Evolutionary conservation across 2,329 filamentous ascomycete genomes (phyloP).

Genomic region (Thermochaetoides dissita): DNA sequence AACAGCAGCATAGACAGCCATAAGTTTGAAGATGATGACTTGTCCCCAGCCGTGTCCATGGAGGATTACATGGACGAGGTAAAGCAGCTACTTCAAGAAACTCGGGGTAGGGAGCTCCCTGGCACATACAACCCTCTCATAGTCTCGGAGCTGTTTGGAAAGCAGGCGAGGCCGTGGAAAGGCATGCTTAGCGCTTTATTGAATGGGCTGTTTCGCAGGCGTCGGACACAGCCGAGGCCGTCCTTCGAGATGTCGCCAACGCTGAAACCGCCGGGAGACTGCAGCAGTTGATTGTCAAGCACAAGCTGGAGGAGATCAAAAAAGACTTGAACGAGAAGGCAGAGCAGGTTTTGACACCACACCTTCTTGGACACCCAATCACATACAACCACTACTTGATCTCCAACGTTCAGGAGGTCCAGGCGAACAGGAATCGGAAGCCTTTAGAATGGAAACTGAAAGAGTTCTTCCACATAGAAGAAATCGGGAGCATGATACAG

Average conservation of each 20-base stretch:
- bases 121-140: slow-evolving; percentile 24
- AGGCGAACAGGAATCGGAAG: neutral
- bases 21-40: neutral
- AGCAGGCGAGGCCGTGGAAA: slow-evolving; percentile 22
- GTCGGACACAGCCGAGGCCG: slow-evolving; percentile 6
- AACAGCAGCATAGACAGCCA: neutral
- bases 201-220: slow-evolving; percentile 7
- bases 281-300: slow-evolving; percentile 8
- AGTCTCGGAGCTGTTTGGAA: slow-evolving; percentile 20
- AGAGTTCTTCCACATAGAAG: neutral
- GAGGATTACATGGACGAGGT: slow-evolving; percentile 14
- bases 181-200: slow-evolving; percentile 10
- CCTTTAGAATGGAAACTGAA: neutral
- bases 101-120: slow-evolving; percentile 22
- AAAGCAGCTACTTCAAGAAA: slow-evolving; percentile 15
- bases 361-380: slow-evolving; percentile 22
- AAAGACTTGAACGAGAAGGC: slow-evolving; percentile 14
- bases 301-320: slow-evolving; percentile 14
- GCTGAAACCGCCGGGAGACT: slow-evolving; percentile 13
- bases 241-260: slow-evolving; percentile 13
- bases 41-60: slow-evolving; percentile 7
- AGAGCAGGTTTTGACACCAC: slow-evolving; percentile 17
- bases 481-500: neutral
- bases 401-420: slow-evolving; percentile 21
- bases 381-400: slow-evolving; percentile 27